Evolutionary conservation across 768 basidiomycete genomes (phyloP), one percentile per base, ranked within the genome.

Genomic region (Harrya chromipes): DNA sequence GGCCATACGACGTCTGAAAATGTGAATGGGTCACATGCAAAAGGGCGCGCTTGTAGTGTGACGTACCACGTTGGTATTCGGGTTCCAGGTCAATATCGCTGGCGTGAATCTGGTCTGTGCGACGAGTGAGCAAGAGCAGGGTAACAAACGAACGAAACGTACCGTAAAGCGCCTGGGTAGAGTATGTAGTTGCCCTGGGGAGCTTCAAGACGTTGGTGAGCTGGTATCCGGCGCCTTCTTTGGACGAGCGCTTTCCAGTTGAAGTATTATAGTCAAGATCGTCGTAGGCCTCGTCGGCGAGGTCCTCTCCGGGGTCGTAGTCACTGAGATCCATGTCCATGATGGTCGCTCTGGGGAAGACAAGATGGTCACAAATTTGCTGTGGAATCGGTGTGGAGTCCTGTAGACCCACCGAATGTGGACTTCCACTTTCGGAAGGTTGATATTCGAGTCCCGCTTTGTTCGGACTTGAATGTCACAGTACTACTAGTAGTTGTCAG

Each of bases 1-100:
- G 85, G 74, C 90, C 89, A 92, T 1, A 92, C 90, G 34, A 91
- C 81, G 40, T 83, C 87, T 87, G 14, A 43, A 10, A 13, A 1
- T 4, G 9, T 2, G 20, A 3, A 19, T 19, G 6, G 13, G 40
- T 38, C 16, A 24, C 26, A 16, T n/a, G 14, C 6, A 14, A 33
- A 20, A 8, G 12, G 12, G 29, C 29, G 1, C 0, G 19, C 19
- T 10, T n/a, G 57, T 37, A 14, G 42, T n/a, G 46, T 11, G 19
- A 65, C 52, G 14, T 46, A 83, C 84, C 87, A 61, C 87, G 79
- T 60, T 90, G 88, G 60, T 90, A 90, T 34, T 88, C 89, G 0
- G 87, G 84, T 37, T 88, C 81, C 8, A 89, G 67, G 58, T 86
- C 72, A 43, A 91, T 85, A 46, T 87, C 84, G 2, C 70, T 70